Evolutionary conservation across 352 stramenopile genomes (phyloP).

Genomic region (Globisporangium ultimum): DNA sequence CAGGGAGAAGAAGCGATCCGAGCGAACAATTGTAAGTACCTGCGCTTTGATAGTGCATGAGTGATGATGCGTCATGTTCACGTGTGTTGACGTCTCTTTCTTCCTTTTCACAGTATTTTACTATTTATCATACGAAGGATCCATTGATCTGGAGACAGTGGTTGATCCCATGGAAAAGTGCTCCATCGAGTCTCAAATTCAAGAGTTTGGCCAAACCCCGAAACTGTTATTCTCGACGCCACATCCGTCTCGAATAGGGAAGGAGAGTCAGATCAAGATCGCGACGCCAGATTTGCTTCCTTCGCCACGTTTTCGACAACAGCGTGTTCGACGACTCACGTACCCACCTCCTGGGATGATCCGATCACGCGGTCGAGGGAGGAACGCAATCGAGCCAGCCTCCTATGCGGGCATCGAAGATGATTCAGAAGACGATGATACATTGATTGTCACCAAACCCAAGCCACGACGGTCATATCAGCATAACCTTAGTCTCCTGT

Average conservation of each 20-base stretch:
- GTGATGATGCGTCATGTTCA: neutral
- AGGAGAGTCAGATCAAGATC: conserved; percentile 51
- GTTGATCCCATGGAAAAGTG: conserved; percentile 91
- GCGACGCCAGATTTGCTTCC: conserved; percentile 39
- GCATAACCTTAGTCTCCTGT: conserved; percentile 34
- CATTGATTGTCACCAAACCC: neutral
- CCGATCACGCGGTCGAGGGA: conserved; percentile 8
- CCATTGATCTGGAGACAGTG: conserved; percentile 81
- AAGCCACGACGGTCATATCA: conserved; percentile 9
- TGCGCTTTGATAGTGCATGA: neutral
- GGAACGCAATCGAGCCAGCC: conserved; percentile 22
- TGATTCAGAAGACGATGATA: conserved; percentile 34
- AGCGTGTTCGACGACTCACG: conserved; percentile 17
- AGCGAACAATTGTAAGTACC: conserved; percentile 66
- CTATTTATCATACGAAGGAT: conserved; percentile 87
- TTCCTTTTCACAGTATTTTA: conserved; percentile 70
- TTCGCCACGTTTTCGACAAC: conserved; percentile 26
- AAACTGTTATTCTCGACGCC: conserved; percentile 67
- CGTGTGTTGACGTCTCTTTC: neutral
- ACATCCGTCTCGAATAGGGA: conserved; percentile 65
- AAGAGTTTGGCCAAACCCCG: conserved; percentile 91
- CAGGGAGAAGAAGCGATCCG: conserved; percentile 81
- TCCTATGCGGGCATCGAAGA: conserved; percentile 22
- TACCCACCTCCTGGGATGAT: conserved; percentile 12
- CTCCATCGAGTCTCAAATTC: conserved; percentile 92